Evolutionary conservation across 331 rosid genomes (phyloP).

Genomic region (Pyracantha coccinea): DNA sequence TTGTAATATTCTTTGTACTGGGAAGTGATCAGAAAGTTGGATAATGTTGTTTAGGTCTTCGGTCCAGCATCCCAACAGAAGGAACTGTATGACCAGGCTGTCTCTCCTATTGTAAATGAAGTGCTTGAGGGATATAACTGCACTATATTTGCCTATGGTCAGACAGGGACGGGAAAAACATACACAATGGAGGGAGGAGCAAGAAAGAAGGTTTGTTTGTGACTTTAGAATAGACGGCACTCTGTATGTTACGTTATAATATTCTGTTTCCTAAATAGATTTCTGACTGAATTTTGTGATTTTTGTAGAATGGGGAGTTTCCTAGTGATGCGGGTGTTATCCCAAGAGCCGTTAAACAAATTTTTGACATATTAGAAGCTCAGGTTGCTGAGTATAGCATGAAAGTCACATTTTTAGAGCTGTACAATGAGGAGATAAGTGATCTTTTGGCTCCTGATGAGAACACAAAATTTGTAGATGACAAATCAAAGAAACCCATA

Average conservation of each 20-base stretch:
- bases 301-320: slow-evolving; percentile 87
- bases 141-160: slow-evolving; percentile 97
- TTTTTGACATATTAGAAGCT: slow-evolving; percentile 93
- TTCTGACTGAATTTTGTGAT: slow-evolving; percentile 9
- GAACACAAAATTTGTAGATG: slow-evolving; percentile 73
- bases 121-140: slow-evolving; percentile 99
- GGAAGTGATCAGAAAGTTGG: slow-evolving; percentile 20
- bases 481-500: slow-evolving; percentile 90
- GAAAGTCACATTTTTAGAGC: slow-evolving; percentile 98
- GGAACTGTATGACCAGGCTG: slow-evolving; percentile 85
- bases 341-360: slow-evolving; percentile 96
- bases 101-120: slow-evolving; percentile 87
- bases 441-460: slow-evolving; percentile 98
- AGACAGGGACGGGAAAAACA: slow-evolving; percentile 98
- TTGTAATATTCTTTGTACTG: neutral
- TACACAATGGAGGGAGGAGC: slow-evolving; percentile 99
- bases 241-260: neutral
- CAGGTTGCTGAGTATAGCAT: slow-evolving; percentile 94
- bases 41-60: slow-evolving; percentile 45
- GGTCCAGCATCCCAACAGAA: slow-evolving; percentile 75
- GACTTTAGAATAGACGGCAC: neutral
- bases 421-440: slow-evolving; percentile 92
- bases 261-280: neutral
- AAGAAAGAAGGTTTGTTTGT: slow-evolving; percentile 66
- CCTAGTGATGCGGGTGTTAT: slow-evolving; percentile 98